phyloP scores from a whole-genome alignment of 2,329 filamentous ascomycete genomes.

The Neopestalotiopsis rosae region DNA sequence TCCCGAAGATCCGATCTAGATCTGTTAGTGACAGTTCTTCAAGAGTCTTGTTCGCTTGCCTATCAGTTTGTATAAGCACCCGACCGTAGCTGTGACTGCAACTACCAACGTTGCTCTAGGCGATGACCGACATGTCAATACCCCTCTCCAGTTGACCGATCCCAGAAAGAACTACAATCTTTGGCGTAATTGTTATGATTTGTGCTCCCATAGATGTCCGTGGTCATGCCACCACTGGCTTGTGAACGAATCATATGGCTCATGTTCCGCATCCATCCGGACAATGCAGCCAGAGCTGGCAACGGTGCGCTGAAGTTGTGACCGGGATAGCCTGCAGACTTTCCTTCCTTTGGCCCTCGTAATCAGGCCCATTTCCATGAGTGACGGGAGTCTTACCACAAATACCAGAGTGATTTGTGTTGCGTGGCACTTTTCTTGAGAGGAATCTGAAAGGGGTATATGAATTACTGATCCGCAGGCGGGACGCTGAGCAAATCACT shows the following conservation, averaged over 20 bases:
- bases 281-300: neutral
- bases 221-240: conserved; percentile 21
- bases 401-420: neutral
- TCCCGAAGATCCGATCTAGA: neutral
- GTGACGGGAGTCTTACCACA: neutral
- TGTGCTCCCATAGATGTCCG: conserved; percentile 31
- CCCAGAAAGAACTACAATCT: conserved; percentile 24
- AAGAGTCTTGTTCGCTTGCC: no score
- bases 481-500: neutral
- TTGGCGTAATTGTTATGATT: conserved; percentile 26
- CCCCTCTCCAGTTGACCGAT: neutral
- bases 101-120: neutral
- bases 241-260: neutral
- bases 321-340: neutral
- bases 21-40: neutral
- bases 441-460: neutral
- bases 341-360: neutral
- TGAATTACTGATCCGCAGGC: neutral
- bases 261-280: neutral
- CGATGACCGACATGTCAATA: conserved; percentile 13
- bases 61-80: no score
- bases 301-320: neutral
- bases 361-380: neutral
- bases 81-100: neutral
- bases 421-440: neutral